Percentiles rank a stretch among this genome's conserved stretches.
These are phyloP conservation scores for Durusdinium trenchii DNA, from an alignment of 73 alveolate species.

Conservation along the genomic window DNA sequence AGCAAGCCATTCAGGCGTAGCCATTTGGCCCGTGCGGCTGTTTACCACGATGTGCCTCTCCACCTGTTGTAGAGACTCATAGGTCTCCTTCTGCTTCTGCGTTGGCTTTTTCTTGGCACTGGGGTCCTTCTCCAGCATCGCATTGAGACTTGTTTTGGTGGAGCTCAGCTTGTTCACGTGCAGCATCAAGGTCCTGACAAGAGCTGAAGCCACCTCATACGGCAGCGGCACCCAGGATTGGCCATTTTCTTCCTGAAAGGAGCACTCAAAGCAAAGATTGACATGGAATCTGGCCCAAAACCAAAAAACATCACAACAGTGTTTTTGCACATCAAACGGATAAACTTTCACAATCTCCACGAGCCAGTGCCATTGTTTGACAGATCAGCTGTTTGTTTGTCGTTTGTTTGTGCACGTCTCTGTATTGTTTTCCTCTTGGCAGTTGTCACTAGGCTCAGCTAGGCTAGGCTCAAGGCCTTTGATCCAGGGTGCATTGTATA, in stretches of 20 bases:
- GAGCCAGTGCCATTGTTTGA: too few species aligned
- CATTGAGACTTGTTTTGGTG: background rate
- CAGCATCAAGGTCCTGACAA: background rate
- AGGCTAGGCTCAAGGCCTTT: too few species aligned
- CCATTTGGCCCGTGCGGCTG: background rate
- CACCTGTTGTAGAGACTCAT: background rate
- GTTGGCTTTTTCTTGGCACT: background rate
- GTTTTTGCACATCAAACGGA: too few species aligned
- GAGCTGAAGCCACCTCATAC: background rate
- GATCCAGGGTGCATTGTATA: too few species aligned
- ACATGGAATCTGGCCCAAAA: too few species aligned
- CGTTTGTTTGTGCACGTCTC: too few species aligned
- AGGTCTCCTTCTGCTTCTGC: background rate
- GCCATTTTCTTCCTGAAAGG: background rate
- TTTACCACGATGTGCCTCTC: background rate
- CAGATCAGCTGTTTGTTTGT: too few species aligned
- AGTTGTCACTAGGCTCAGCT: too few species aligned
- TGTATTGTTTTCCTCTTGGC: too few species aligned
- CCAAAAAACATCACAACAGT: too few species aligned
- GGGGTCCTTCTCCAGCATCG: background rate
- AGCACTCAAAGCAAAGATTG: too few species aligned
- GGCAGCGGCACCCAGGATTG: background rate
- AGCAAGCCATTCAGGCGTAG: background rate
- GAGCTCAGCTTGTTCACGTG: background rate
- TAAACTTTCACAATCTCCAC: too few species aligned